These are phyloP conservation scores for Phytophthora macrochlamydospora DNA, from an alignment of 352 stramenopile species.

Conservation along the genomic window DNA sequence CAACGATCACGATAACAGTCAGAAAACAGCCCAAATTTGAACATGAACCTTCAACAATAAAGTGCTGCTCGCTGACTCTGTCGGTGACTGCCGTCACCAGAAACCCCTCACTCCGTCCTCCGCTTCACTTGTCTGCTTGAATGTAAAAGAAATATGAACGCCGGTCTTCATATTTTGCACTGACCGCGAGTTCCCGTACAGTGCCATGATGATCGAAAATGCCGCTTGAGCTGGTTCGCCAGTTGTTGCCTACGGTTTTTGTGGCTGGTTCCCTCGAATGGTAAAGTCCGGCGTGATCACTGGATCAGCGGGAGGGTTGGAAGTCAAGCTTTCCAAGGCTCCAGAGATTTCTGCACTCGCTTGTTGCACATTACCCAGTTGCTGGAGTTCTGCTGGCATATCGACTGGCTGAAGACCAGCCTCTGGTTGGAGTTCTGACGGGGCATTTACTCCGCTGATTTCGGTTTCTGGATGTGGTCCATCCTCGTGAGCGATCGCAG, in stretches of 20 bases:
- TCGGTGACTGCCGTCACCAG: neutral
- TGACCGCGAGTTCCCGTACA: no score
- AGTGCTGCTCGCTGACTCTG: neutral
- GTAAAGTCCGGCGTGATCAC: conserved; percentile 27
- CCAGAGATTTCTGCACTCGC: conserved; percentile 30
- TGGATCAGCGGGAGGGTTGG: conserved; percentile 2
- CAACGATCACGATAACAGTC: conserved; percentile 11
- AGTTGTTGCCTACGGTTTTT: conserved; percentile 19
- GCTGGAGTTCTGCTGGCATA: conserved; percentile 4
- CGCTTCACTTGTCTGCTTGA: no score
- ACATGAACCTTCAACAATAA: conserved; percentile 1
- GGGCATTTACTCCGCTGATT: neutral
- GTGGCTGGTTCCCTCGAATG: conserved; percentile 27
- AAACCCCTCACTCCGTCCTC: no score
- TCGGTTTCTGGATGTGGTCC: conserved; percentile 18
- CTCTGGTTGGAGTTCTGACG: conserved; percentile 13
- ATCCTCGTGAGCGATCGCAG: conserved; percentile 22
- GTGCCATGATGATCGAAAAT: no score
- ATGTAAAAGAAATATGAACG: no score
- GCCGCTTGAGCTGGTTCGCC: no score
- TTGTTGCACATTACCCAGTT: conserved; percentile 24
- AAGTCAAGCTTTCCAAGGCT: conserved; percentile 30
- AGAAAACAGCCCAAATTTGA: neutral
- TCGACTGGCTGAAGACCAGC: neutral
- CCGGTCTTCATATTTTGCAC: no score